phyloP scores from a whole-genome alignment of 192 early-diverging fungal genomes.

The Coemansia javaensis region DNA sequence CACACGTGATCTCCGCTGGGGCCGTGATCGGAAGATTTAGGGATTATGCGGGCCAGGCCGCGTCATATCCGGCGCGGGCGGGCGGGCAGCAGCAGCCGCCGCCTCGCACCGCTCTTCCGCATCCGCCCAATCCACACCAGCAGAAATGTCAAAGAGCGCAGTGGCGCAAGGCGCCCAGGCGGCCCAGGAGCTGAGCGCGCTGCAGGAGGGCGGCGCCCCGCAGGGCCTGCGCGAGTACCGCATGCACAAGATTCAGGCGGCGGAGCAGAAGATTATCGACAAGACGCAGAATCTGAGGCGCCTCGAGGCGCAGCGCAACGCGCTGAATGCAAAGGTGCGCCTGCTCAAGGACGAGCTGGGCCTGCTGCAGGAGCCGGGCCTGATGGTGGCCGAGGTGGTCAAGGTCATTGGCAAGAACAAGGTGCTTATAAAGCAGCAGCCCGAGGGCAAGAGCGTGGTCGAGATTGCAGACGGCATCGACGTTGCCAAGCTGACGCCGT shows the following conservation, averaged over 20 bases:
- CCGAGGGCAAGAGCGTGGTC: conserved; percentile 98
- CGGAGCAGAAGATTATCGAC: conserved; percentile 80
- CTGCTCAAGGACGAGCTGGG: conserved; percentile 94
- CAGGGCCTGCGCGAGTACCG: conserved; percentile 66
- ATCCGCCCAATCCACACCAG: too few species aligned
- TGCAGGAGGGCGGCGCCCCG: conserved; percentile 1
- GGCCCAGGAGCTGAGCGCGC: conserved; percentile 6
- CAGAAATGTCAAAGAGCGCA: conserved; percentile 37
- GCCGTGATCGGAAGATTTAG: too few species aligned
- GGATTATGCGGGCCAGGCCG: conserved; percentile 2
- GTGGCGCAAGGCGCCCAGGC: conserved; percentile 15
- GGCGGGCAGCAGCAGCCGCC: too few species aligned
- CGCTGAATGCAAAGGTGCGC: conserved; percentile 93
- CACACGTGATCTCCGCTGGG: too few species aligned
- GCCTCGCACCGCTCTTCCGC: too few species aligned
- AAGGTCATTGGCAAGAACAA: conserved; percentile 99
- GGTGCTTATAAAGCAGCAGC: conserved; percentile 84
- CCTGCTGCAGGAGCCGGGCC: conserved; percentile 93
- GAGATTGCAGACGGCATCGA: conserved; percentile 92
- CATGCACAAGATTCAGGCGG: conserved; percentile 76
- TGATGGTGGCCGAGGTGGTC: conserved; percentile 94
- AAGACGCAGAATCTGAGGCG: conserved; percentile 95
- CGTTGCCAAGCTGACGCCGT: conserved; percentile 84
- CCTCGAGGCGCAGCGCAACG: conserved; percentile 97
- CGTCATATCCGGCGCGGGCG: too few species aligned